phyloP scores from a whole-genome alignment of 371 early-diverging fungal genomes.

The Batkoa obscura region DNA sequence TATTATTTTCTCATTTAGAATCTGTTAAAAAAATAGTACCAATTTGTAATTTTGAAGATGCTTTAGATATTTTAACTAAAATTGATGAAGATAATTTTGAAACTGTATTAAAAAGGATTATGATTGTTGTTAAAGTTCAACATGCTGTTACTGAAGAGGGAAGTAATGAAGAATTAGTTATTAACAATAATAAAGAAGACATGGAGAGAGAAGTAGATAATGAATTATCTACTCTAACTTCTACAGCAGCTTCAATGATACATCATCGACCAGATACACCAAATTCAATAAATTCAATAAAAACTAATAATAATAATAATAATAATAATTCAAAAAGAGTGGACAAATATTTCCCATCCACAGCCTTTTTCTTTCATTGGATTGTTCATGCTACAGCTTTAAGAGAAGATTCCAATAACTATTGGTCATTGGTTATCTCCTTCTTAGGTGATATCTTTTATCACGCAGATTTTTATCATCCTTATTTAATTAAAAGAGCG shows the following conservation, averaged over 20 bases:
- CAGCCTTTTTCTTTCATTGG: slow-evolving; percentile 3
- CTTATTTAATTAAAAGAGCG: not conserved
- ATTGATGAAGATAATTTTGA: not conserved
- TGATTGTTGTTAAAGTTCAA: slow-evolving; percentile 2
- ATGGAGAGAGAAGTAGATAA: not conserved
- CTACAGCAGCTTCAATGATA: not conserved
- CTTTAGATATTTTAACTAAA: not conserved
- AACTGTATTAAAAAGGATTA: slow-evolving; percentile 1
- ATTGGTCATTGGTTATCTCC: slow-evolving; percentile 1
- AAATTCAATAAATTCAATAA: not conserved
- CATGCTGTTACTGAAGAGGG: slow-evolving; percentile 1
- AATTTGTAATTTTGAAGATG: not conserved
- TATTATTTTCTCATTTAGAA: slow-evolving; percentile 1
- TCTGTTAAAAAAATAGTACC: slow-evolving; percentile 1
- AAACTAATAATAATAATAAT: too few species aligned
- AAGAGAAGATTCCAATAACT: not conserved
- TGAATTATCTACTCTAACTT: not conserved
- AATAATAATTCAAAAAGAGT: not conserved
- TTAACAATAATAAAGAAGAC: too few species aligned
- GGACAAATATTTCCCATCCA: slow-evolving; percentile 1
- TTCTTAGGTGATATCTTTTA: slow-evolving; percentile 5
- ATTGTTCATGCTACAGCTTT: not conserved
- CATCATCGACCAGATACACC: not conserved
- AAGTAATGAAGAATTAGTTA: not conserved
- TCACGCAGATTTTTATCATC: slow-evolving; percentile 6